Evolutionary conservation across 2,329 filamentous ascomycete genomes (phyloP).

Genomic region (Dactylella cylindrospora): DNA sequence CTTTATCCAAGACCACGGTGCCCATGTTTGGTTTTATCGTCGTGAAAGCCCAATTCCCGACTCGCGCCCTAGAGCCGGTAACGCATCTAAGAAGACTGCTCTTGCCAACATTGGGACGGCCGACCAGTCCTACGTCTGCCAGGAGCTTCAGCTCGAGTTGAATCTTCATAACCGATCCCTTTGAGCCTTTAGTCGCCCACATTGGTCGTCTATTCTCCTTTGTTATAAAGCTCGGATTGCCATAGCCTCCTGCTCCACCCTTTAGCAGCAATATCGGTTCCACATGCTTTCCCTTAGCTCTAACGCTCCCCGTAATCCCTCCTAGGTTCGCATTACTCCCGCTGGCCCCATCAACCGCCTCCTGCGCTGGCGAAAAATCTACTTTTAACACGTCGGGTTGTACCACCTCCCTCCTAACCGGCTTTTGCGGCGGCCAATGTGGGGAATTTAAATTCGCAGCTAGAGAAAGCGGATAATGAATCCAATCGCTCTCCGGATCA

Average conservation of each 20-base stretch:
- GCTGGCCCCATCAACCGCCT: neutral
- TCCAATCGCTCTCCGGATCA: constrained; percentile 45
- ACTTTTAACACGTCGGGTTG: constrained; percentile 50
- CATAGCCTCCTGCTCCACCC: constrained; percentile 83
- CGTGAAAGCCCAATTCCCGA: constrained; percentile 96
- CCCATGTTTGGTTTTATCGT: constrained; percentile 94
- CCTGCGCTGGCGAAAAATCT: constrained; percentile 54
- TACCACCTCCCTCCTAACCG: constrained; percentile 10
- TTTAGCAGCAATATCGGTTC: constrained; percentile 81
- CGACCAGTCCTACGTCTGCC: constrained; percentile 91
- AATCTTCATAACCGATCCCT: constrained; percentile 73
- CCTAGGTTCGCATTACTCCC: neutral
- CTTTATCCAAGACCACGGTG: constrained; percentile 80
- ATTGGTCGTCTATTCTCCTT: constrained; percentile 73
- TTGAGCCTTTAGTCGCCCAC: constrained; percentile 84
- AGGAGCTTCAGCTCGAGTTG: constrained; percentile 92
- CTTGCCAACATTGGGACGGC: constrained; percentile 93
- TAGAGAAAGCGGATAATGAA: constrained; percentile 47
- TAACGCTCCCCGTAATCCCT: neutral
- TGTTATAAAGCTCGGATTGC: constrained; percentile 89
- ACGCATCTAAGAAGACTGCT: constrained; percentile 85
- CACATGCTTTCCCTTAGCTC: constrained; percentile 54
- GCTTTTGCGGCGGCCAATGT: constrained; percentile 43
- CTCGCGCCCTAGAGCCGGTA: constrained; percentile 81
- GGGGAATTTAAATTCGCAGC: constrained; percentile 46